phyloP scores from a whole-genome alignment of 768 basidiomycete genomes.

The Tylopilus felleus region DNA sequence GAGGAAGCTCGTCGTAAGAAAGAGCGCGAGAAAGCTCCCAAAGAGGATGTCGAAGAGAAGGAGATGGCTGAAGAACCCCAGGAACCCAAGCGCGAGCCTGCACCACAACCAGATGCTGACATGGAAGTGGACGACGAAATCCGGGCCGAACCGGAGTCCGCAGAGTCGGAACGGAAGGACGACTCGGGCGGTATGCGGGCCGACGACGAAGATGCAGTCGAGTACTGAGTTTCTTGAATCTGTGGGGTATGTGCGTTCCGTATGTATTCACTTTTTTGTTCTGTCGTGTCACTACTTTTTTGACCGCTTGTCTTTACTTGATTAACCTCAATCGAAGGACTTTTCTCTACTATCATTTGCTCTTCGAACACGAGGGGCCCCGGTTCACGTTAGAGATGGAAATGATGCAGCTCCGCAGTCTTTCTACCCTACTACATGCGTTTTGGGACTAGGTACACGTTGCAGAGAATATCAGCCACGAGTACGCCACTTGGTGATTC shows the following conservation, averaged over 20 bases:
- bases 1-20: constrained; percentile 52
- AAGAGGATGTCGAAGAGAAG: constrained; percentile 32
- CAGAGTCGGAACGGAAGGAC: constrained; percentile 49
- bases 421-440: neutral
- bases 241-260: constrained; percentile 29
- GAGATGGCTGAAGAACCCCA: constrained; percentile 31
- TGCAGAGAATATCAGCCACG: neutral
- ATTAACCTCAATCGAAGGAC: constrained; percentile 9
- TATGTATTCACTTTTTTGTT: constrained; percentile 18
- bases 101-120: constrained; percentile 24
- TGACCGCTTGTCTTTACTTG: constrained; percentile 16
- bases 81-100: constrained; percentile 19
- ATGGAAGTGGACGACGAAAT: constrained; percentile 37
- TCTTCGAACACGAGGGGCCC: neutral
- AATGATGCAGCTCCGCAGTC: neutral
- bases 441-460: neutral
- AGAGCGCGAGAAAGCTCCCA: constrained; percentile 38
- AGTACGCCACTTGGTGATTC: neutral
- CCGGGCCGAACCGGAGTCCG: constrained; percentile 34
- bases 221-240: constrained; percentile 47
- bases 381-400: neutral
- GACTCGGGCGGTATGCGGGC: constrained; percentile 53
- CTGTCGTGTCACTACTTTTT: constrained; percentile 10
- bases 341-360: neutral
- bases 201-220: constrained; percentile 79